Evolutionary conservation across 306 rosid species (phyloP).

Genomic region (Lotus japonicus): DNA sequence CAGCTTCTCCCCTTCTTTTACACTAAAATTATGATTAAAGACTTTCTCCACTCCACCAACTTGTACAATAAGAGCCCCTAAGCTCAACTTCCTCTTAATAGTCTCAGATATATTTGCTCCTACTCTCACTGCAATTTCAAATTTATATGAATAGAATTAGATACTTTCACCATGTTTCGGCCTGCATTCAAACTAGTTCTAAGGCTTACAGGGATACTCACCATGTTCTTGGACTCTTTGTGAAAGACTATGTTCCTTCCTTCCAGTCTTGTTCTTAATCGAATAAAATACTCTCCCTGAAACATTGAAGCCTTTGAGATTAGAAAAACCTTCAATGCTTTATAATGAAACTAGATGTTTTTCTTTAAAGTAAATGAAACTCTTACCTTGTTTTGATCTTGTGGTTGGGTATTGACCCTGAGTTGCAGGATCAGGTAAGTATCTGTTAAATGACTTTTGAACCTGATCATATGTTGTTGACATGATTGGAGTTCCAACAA

Average conservation of each 20-base stretch:
- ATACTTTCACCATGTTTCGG: not conserved
- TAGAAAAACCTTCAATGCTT: not conserved
- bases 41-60: slow-evolving; percentile 54
- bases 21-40: slow-evolving; percentile 45
- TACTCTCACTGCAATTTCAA: slow-evolving; percentile 22
- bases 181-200: too few species aligned
- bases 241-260: slow-evolving; percentile 1
- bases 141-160: not conserved
- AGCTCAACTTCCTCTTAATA: slow-evolving; percentile 55
- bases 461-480: slow-evolving; percentile 23
- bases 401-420: slow-evolving; percentile 17
- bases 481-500: slow-evolving; percentile 31
- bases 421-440: slow-evolving; percentile 22
- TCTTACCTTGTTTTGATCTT: slow-evolving; percentile 24
- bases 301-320: not conserved
- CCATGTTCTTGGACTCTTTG: slow-evolving; percentile 12
- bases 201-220: not conserved
- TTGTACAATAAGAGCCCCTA: slow-evolving; percentile 60
- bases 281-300: slow-evolving; percentile 1
- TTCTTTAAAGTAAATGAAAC: not conserved
- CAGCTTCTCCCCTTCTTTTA: slow-evolving; percentile 49
- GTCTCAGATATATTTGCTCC: slow-evolving; percentile 52
- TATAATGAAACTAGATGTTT: not conserved
- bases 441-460: slow-evolving; percentile 23
- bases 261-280: not conserved